Evolutionary conservation across 2,329 filamentous ascomycete species (phyloP), one percentile per base, ranked within the genome.

Genomic region (Knufia fluminis): DNA sequence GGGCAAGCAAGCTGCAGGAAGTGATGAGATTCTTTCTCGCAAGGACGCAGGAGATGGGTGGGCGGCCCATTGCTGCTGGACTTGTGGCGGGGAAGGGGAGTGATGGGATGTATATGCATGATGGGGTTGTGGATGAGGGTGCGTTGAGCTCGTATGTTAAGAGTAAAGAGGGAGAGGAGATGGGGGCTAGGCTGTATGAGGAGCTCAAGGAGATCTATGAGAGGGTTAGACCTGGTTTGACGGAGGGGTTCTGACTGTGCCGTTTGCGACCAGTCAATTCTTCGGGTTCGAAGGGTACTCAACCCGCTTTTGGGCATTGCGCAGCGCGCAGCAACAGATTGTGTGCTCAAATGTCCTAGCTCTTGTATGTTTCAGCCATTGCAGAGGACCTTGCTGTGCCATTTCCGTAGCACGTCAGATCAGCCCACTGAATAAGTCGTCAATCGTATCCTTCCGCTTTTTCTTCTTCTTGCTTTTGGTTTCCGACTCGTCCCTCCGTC

Each of bases 381-480:
- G n/a, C n/a, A n/a, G n/a, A n/a, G n/a, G n/a, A n/a, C n/a, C n/a
- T n/a, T n/a, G n/a, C n/a, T n/a, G n/a, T n/a, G n/a, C n/a, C n/a
- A n/a, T n/a, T n/a, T n/a, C n/a, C n/a, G n/a, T n/a, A n/a, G n/a
- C n/a, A n/a, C n/a, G n/a, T 67, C 54, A 76, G 36, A 77, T 58
- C 8, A 86, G 64, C 8, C 76, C 76, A 46, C 73, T 75, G 60
- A 92, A 92, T 20, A 91, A 66, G 60, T 82, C 80, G 54, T 89
- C 85, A 49, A 91, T 85, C 36, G 78, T 83, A 61, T 89, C 77
- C 49, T 73, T 75, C 59, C 73, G 76, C 58, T 76, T 80, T 64
- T 77, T 80, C 54, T 17, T 51, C 26, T 42, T 23, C 31, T 10
- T 50, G 44, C 43, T 26, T 17, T 31, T 46, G 52, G 46, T 51